Base-by-base conservation (phyloP, 768 basidiomycete genomes). In the Leccinellum rugosiceps region DNA sequence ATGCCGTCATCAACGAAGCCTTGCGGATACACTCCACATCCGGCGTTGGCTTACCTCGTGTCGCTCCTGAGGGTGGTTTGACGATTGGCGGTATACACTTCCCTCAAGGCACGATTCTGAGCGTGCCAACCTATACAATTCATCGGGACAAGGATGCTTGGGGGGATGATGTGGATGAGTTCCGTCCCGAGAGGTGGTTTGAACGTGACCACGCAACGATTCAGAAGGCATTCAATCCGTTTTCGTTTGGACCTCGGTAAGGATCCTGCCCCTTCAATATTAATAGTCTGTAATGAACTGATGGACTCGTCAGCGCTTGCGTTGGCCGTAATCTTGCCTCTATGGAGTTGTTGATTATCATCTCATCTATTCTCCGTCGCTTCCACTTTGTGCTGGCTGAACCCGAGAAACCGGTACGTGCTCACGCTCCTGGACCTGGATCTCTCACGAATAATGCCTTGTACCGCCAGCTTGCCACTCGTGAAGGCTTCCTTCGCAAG, bases 401-500 rank as follows among this genome's bases (percentile, higher is more conserved):
- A 23, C 82, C 84, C 14, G 79, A 82, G 35, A 73, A 83, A 54
- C 74, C 73, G 70, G 88, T 87, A 59, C 57, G 83, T 74, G 50
- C 48, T 53, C 53, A 52, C 31, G 49, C 5, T 47, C 45, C 26
- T 43, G 26, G 6, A 14, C 31, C 32, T 32, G 41, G 17, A 52
- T 61, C 52, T 64, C 54, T 32, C 58, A 50, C 34, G 43, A 52
- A 7, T n/a, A 23, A 34, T 47, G 58, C 28, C 32, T 38, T 52
- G 44, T 51, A 11, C 64, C 45, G 31, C 51, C 17, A 92, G 86
- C 74, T 94, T 53, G 77, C 83, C 35, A 92, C 87, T 1, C 76
- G 83, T 15, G 93, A 96, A 74, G 94, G 94, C 3, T 95, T 96
- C 76, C 75, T 95, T 59, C 78, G 93, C 63, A 95, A 94, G 76